Base-by-base conservation (phyloP, 345 rosid genomes). In the Acer negundo region DNA sequence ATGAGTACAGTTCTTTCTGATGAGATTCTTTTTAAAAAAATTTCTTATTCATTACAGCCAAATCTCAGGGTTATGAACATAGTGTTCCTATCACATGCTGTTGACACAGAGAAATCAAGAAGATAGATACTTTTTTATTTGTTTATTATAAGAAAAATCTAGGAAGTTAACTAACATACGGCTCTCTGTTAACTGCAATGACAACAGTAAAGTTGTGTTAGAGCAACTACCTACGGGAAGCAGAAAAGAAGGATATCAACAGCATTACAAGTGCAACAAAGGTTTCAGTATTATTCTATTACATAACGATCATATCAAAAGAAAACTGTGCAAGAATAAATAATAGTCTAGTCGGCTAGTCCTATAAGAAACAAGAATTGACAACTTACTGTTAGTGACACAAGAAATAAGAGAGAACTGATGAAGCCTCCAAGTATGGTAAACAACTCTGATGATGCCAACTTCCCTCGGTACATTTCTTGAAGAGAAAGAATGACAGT, bases 381-480 rank as follows among this genome's bases (percentile, higher is more conserved):
- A 61, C 56, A 79, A 80, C 94, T 82, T 89, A 91, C 92, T 1
- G 92, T 91, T 5, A 93, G 85, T 62, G 84, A 86, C 64, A 93
- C 85, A 66, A 94, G 91, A 81, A 93, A 94, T 3, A 93, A 85
- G 72, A 91, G 90, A 73, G 97, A 93, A 83, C 97, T 94, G 72
- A 83, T 85, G 89, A 91, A 91, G 59, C 98, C 98, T 61, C 97
- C 95, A 17, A 94, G 89, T 31, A 94, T 91, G 20, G 97, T 93
- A 80, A 91, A 91, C 13, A 86, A 77, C 84, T 94, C 94, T 2
- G 97, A 81, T 7, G 98, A 94, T 7, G 91, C 98, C 83, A 93
- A 77, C 84, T 91, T 89, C 49, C 79, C 93, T 47, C 92, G 80
- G 85, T 91, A 89, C 86, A 94, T 89, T 80, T 87, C 88, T 85